Evolutionary conservation across 2,329 filamentous ascomycete genomes (phyloP).

Genomic region (Fusarium lateritium): DNA sequence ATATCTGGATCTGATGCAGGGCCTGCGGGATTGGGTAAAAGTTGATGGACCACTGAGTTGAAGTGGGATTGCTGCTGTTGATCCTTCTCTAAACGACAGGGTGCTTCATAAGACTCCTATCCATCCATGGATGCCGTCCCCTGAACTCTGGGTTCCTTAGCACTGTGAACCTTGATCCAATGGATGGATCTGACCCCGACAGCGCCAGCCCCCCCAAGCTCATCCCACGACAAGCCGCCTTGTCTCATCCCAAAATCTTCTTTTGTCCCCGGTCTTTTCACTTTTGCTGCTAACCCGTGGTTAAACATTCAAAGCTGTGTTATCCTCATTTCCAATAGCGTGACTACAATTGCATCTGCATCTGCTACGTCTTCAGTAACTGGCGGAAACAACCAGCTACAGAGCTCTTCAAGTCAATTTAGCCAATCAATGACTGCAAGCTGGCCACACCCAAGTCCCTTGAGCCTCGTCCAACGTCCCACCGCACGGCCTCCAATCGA

Average conservation of each 20-base stretch:
- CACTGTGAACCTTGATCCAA: conserved; percentile 36
- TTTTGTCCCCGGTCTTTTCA: conserved; percentile 1
- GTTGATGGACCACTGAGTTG: neutral
- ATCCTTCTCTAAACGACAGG: conserved; percentile 33
- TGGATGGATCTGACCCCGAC: conserved; percentile 30
- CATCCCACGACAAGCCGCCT: conserved; percentile 13
- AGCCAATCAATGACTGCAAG: conserved; percentile 48
- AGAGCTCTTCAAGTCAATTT: conserved; percentile 4
- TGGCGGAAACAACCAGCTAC: conserved; percentile 30
- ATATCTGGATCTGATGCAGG: conserved; percentile 6
- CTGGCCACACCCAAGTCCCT: conserved; percentile 46
- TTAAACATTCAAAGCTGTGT: neutral
- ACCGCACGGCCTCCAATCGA: conserved; percentile 42
- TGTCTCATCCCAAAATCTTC: conserved; percentile 16
- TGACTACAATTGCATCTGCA: neutral
- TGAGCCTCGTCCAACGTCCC: conserved; percentile 49
- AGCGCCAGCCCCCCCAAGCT: conserved; percentile 31
- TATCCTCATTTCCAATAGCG: neutral
- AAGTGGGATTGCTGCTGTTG: conserved; percentile 29
- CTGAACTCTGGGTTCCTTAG: conserved; percentile 16
- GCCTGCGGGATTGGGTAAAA: neutral
- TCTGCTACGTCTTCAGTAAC: neutral
- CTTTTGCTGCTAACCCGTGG: neutral
- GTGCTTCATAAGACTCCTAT: conserved; percentile 16
- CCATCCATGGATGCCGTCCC: conserved; percentile 6